Base-by-base conservation (phyloP, 1,139 yeast species). In the Yamadazyma atlantica region DNA sequence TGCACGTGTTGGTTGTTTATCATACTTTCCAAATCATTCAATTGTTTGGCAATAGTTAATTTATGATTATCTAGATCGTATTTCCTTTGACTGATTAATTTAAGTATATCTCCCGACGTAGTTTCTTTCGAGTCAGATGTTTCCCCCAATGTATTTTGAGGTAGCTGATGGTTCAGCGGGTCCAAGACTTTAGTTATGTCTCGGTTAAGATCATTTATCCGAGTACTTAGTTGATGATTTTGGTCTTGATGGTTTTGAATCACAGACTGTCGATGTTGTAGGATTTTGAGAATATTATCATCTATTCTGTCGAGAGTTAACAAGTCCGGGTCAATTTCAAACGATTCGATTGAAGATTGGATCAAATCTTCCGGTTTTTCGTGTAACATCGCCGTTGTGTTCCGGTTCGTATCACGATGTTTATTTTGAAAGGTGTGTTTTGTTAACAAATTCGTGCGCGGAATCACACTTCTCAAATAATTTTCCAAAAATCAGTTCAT, bases 11-110 rank as follows among this genome's bases (percentile, higher is more conserved):
- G 61, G 5, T 73, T 59, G 43, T 76, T 76, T 28, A 77, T 65
- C 24, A 71, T 60, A 46, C 77, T 68, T 41, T 80, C 84, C 39
- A 80, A 60, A 34, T 77, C 81, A 38, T 79, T 78, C 42, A 81
- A 64, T 26, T 69, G 69, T 49, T 78, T 79, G 3, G 84, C 85
- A 9, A 80, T 59, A 8, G 73, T 50, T 37, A 81, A 73, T 42
- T 78, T 76, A 33, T 69, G 64, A 29, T 70, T 65, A 48, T 79
- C 85, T 32, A 79, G 42, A 4, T 29, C n/a, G 10, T 16, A 21
- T 28, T 46, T 62, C 58, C 36, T 52, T 43, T 41, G 67, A 51
- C 46, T 64, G 53, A 28, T 28, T 15, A 28, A 16, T 28, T 28
- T 28, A 28, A 28, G 30, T 4, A 28, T 16, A 45, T 28, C 30